phyloP scores from a whole-genome alignment of 2,329 filamentous ascomycete genomes.

The Claviceps pazoutovae region DNA sequence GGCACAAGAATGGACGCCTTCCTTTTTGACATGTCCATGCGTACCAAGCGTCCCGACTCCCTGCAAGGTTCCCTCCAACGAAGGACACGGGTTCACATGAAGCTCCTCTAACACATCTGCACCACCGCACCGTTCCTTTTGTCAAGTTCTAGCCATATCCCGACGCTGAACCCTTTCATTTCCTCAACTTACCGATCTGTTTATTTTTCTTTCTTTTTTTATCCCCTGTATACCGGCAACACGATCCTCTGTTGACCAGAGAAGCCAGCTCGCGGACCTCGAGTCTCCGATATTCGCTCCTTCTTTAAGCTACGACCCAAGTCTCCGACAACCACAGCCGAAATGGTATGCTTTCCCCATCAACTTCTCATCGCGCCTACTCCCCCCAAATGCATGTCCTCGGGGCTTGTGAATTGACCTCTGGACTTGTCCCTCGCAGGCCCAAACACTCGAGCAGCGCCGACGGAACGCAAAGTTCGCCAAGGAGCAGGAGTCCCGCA shows the following conservation, averaged over 20 bases:
- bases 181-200: too few species aligned
- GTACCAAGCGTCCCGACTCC: not conserved
- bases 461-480: conserved; percentile 68
- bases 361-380: too few species aligned
- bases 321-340: too few species aligned
- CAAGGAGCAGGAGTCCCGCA: conserved; percentile 56
- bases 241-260: too few species aligned
- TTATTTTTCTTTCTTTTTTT: too few species aligned
- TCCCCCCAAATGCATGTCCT: not conserved
- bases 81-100: conserved; percentile 1
- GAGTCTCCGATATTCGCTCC: too few species aligned
- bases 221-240: too few species aligned
- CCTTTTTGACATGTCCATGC: conserved; percentile 13
- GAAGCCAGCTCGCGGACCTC: too few species aligned
- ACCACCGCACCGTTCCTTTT: not conserved
- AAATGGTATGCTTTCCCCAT: not conserved
- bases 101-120: not conserved
- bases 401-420: not conserved
- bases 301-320: too few species aligned
- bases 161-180: too few species aligned
- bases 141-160: too few species aligned
- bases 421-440: conserved; percentile 30
- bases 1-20: not conserved
- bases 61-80: not conserved
- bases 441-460: conserved; percentile 74